A percentile compares a stretch with the other conserved stretches of the same genome.
Conservation (phyloP, 345 rosid genomes). For the Citrus inodora region DNA sequence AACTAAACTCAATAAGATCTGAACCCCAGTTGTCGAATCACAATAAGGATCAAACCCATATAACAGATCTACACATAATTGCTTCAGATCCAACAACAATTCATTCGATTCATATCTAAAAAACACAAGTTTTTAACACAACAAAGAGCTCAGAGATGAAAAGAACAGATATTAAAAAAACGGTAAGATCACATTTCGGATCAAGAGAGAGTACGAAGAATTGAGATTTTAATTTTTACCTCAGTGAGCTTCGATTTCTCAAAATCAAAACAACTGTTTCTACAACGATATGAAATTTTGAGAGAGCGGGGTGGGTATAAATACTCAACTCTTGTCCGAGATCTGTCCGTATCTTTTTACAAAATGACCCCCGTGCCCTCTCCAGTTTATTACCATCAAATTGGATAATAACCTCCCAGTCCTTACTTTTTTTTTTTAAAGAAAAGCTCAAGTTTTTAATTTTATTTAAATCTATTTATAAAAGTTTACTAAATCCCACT, state of each 20-base stretch:
- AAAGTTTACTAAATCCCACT: too few species aligned
- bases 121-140: not conserved
- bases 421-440: too few species aligned
- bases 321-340: constrained; percentile 12
- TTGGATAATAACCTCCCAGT: too few species aligned
- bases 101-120: not conserved
- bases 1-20: not conserved
- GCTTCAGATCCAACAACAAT: not conserved
- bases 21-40: not conserved
- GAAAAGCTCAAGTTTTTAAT: too few species aligned
- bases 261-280: not conserved
- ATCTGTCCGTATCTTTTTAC: constrained; percentile 1
- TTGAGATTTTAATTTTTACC: not conserved
- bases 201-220: too few species aligned
- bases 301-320: constrained; percentile 13
- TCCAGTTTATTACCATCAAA: too few species aligned
- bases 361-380: not conserved
- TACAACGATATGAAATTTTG: not conserved
- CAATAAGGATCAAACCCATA: not conserved
- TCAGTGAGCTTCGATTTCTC: not conserved
- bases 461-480: too few species aligned
- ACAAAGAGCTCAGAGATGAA: not conserved
- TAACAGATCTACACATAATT: constrained; percentile 3
- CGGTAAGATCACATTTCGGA: not conserved
- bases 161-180: not conserved